Evolutionary conservation across 306 rosid species (phyloP).

Genomic region (Sicyos edulis): DNA sequence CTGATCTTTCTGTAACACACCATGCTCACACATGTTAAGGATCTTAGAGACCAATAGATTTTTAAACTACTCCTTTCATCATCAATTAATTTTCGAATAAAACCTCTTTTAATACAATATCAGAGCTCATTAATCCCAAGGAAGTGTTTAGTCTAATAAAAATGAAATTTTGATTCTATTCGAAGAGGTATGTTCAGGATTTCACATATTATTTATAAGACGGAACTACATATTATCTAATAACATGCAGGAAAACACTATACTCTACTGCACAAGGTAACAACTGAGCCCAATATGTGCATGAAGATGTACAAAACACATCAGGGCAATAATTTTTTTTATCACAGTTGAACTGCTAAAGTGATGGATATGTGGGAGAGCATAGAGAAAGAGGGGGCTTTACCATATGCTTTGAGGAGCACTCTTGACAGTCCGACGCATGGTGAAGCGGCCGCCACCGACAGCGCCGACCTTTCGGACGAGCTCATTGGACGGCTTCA

Average conservation of each 20-base stretch:
- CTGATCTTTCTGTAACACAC: no score
- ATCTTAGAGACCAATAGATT: no score
- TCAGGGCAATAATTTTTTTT: not conserved
- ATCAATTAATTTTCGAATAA: no score
- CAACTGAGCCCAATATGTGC: not conserved
- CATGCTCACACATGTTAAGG: no score
- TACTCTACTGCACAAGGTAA: not conserved
- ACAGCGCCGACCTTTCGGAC: slow-evolving; percentile 56
- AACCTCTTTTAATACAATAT: no score
- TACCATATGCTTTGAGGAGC: slow-evolving; percentile 94
- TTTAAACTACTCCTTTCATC: no score
- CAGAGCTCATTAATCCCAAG: no score
- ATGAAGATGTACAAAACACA: not conserved
- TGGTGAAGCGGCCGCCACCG: slow-evolving; percentile 58
- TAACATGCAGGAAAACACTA: not conserved
- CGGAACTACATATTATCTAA: no score
- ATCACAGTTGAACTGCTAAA: not conserved
- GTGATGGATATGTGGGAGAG: not conserved
- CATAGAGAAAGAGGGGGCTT: not conserved
- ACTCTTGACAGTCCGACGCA: slow-evolving; percentile 76
- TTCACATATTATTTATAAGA: no score
- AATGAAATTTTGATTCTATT: no score
- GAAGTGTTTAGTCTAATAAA: no score
- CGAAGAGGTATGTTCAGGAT: no score
- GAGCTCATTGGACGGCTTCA: slow-evolving; percentile 73